These are phyloP conservation scores for Neoarthrinium moseri DNA, from an alignment of 2,329 filamentous ascomycete genomes.

Conservation along the genomic window DNA sequence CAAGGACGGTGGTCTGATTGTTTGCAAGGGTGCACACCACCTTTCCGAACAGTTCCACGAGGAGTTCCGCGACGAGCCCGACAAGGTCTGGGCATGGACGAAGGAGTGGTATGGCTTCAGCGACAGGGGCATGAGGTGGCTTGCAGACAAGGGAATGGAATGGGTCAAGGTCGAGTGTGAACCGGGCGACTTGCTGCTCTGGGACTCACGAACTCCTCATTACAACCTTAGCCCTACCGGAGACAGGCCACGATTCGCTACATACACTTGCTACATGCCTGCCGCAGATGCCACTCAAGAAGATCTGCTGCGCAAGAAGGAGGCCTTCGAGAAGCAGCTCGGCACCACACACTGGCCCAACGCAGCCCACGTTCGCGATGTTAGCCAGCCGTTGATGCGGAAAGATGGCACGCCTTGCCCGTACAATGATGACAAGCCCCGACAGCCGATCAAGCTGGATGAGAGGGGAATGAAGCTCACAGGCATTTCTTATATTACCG, in stretches of 20 bases:
- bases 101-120: constrained; percentile 34
- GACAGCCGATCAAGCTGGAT: constrained; percentile 35
- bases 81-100: constrained; percentile 33
- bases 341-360: constrained; percentile 44
- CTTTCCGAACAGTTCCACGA: constrained; percentile 33
- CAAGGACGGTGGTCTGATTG: constrained; percentile 33
- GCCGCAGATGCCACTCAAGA: constrained; percentile 36
- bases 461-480: constrained; percentile 44
- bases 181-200: constrained; percentile 41
- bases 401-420: constrained; percentile 22
- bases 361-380: constrained; percentile 17
- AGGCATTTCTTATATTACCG: constrained; percentile 42
- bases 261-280: constrained; percentile 41
- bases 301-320: constrained; percentile 39
- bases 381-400: constrained; percentile 15
- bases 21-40: constrained; percentile 26
- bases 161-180: constrained; percentile 38
- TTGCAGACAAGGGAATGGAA: constrained; percentile 28
- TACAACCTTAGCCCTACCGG: constrained; percentile 36
- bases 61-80: constrained; percentile 23
- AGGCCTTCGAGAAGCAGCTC: constrained; percentile 33
- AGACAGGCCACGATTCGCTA: constrained; percentile 27
- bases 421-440: constrained; percentile 29
- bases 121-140: constrained; percentile 34
- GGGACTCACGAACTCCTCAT: constrained; percentile 34